Evolutionary conservation across 164 flowering plant genomes (phyloP), one percentile per base, ranked within the genome.

Genomic region (Magnolia changhungtana): DNA sequence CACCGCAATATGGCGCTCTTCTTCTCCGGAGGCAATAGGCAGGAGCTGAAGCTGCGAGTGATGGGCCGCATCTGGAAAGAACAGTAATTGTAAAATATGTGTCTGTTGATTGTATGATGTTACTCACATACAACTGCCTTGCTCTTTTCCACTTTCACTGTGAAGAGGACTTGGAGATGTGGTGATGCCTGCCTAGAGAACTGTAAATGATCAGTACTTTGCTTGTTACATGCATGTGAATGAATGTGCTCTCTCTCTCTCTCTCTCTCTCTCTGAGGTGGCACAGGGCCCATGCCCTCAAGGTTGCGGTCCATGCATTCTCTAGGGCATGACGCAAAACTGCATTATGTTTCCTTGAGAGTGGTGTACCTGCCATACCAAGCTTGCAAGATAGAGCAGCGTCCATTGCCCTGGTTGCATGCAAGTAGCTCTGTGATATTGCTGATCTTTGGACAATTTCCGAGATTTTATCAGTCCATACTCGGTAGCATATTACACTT

Each of bases 11-110:
- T 90, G 82, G 93, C 90, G 8, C 87, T 88, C 11, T 89, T 83
- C 77, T 87, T 86, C 67, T 90, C 91, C 0, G 91, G 89, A 1
- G 85, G 89, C 19, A 80, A 88, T 55, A 77, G 88, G 79, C 84
- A 85, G 77, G 90, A 91, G 82, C 82, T 91, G 80, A 90, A 87
- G 87, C 84, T 91, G 51, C 87, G 88, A 76, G 87, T 91, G 5
- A 82, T 92, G 1, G 93, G 93, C 19, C 85, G 89, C 0, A 90
- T 91, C 69, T 89, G 95, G 95, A 89, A 78, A 76, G 92, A 87
- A 55, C 87, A 88, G 66, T 78, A 45, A 7, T n/a, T 45, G 52
- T 37, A n/a, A 55, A 55, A 64, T n/a, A 64, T 64, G 9, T 64
- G 3, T 55, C 18, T 11, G 18, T 9, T 55, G 50, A 68, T 68